Percentiles rank a stretch among this genome's conserved stretches.
Evolutionary conservation across 1,284 basidiomycete species (phyloP).

Genomic region (Leccinum solheimii): DNA sequence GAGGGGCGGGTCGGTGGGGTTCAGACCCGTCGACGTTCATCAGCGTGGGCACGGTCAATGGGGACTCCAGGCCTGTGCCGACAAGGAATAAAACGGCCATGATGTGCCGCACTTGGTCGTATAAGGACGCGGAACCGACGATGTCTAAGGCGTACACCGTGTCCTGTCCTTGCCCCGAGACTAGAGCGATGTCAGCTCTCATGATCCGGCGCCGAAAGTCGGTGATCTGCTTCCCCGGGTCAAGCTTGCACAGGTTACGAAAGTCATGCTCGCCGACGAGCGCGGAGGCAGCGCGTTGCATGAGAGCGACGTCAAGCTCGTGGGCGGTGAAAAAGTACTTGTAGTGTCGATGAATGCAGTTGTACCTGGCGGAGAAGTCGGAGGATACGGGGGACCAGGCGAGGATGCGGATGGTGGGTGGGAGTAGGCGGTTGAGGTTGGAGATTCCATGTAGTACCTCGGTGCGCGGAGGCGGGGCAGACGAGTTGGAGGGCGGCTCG

Average conservation of each 20-base stretch:
- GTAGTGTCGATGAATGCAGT: constrained; percentile 89
- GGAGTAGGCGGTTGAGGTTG: constrained; percentile 89
- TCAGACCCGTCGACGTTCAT: constrained; percentile 60
- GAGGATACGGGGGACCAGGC: constrained; percentile 92
- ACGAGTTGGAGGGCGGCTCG: constrained; percentile 32
- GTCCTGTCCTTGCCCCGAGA: constrained; percentile 26
- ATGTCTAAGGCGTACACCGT: constrained; percentile 82
- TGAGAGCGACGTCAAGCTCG: constrained; percentile 69
- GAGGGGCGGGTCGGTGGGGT: constrained; percentile 37
- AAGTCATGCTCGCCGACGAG: constrained; percentile 95
- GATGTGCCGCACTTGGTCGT: constrained; percentile 97
- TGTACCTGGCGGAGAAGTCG: constrained; percentile 87
- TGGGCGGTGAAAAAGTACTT: constrained; percentile 90
- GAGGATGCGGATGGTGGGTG: constrained; percentile 86
- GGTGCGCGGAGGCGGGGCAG: constrained; percentile 25
- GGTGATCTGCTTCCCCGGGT: constrained; percentile 90
- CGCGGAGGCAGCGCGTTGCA: constrained; percentile 73
- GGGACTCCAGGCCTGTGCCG: constrained; percentile 78
- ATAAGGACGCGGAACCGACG: constrained; percentile 88
- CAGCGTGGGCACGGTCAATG: constrained; percentile 70
- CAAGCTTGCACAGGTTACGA: constrained; percentile 94
- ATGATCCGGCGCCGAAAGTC: constrained; percentile 70
- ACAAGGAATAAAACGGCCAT: constrained; percentile 92
- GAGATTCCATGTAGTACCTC: constrained; percentile 77
- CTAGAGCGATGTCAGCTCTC: constrained; percentile 58